phyloP scores from a whole-genome alignment of 441 rosid genomes.

The Adansonia rubrostipa region DNA sequence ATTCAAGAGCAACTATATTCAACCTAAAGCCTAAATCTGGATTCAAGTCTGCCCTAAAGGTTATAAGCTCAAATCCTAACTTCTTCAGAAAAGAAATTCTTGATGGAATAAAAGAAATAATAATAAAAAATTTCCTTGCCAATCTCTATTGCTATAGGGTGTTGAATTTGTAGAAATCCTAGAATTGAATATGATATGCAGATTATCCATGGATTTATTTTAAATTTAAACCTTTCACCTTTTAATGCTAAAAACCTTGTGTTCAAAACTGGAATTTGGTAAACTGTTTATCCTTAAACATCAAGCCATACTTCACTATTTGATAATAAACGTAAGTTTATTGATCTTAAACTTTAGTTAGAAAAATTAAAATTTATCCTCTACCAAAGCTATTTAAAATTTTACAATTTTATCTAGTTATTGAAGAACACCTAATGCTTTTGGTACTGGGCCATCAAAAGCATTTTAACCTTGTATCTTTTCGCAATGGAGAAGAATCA shows the following conservation, averaged over 20 bases:
- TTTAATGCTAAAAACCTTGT: background rate
- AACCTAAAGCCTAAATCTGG: background rate
- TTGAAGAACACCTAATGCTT: background rate
- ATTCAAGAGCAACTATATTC: background rate
- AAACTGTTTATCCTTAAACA: background rate
- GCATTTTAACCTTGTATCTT: background rate
- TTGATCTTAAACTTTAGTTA: background rate
- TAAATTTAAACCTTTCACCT: background rate
- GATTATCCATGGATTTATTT: background rate
- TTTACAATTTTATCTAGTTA: background rate
- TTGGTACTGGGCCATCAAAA: background rate
- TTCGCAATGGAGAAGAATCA: background rate
- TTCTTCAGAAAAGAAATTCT: background rate
- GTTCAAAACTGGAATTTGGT: background rate
- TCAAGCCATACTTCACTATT: background rate
- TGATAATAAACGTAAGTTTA: background rate
- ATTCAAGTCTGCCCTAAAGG: background rate
- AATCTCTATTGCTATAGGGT: background rate
- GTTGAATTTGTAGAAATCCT: background rate
- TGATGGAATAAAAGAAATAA: background rate
- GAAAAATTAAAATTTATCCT: background rate
- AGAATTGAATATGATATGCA: background rate
- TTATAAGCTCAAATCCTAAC: background rate
- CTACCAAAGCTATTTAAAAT: background rate
- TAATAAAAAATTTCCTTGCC: background rate